Base-by-base conservation (phyloP, 768 basidiomycete genomes). In the Tricholoma furcatifolium region DNA sequence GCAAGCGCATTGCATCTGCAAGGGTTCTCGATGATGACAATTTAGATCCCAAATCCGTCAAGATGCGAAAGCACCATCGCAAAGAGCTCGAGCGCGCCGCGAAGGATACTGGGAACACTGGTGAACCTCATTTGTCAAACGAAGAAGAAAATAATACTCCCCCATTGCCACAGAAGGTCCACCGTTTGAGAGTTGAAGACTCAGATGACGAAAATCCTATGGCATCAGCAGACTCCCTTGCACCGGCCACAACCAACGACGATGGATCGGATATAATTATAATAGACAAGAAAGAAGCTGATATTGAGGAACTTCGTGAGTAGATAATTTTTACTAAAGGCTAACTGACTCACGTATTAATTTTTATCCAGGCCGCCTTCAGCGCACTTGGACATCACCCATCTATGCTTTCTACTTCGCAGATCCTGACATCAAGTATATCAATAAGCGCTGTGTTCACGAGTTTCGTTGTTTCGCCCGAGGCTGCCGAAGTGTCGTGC, bases 391-490 rank as follows among this genome's bases (percentile, higher is more conserved):
- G 68, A 65, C 40, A 2, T 56, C 68, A 47, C 67, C 68, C 0
- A 47, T 69, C 3, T 73, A 73, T 60, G 66, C 61, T 0, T 70
- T 70, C 58, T 72, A 66, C 36, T 32, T 65, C 1, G 58, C 62
- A 0, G 24, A 1, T 1, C 55, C 59, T 2, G 15, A 2, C 2
- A 58, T 67, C 24, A 38, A 18, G 18, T 38, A 38, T 31, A 47
- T 59, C 9, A 32, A 60, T 24, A 63, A 61, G 15, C 50, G 55
- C 10, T 53, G 38, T 30, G 49, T 45, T 11, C 70, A 70, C 43
- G 56, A 35, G 14, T 73, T 73, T 56, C 30, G 51, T n/a, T 73
- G 70, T 39, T 24, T 44, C 10, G 57, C 59, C 21, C 41, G 23
- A 12, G 21, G 44, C 4, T 70, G 67, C 44, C 62, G 20, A 34